phyloP scores from a whole-genome alignment of 257 asterid genomes.

The Galeopsis tetrahit region DNA sequence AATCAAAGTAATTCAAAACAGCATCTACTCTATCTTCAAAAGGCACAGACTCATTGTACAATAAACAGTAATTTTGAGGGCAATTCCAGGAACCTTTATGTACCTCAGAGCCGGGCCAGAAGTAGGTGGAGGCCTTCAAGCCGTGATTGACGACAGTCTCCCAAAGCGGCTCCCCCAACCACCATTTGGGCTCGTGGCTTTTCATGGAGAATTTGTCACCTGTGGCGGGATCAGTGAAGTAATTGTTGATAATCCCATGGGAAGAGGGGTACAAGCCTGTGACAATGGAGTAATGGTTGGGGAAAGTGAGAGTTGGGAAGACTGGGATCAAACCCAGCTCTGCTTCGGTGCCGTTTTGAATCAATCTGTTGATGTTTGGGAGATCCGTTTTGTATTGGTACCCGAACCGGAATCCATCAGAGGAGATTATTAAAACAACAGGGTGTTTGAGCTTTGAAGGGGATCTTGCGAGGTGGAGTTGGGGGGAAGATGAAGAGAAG shows the following conservation, averaged over 20 bases:
- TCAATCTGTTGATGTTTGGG: constrained; percentile 56
- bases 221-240: constrained; percentile 56
- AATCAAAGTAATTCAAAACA: constrained; percentile 65
- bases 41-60: constrained; percentile 64
- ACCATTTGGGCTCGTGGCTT: constrained; percentile 73
- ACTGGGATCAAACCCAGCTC: constrained; percentile 69
- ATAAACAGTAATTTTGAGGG: constrained; percentile 48
- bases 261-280: constrained; percentile 77
- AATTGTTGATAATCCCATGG: constrained; percentile 71
- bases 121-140: constrained; percentile 65
- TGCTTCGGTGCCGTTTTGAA: constrained; percentile 68
- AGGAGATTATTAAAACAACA: constrained; percentile 63
- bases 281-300: constrained; percentile 76
- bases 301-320: constrained; percentile 74
- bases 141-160: constrained; percentile 68
- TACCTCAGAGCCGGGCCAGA: constrained; percentile 89
- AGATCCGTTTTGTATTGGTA: constrained; percentile 66
- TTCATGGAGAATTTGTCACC: constrained; percentile 60
- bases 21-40: constrained; percentile 72
- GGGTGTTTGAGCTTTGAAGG: constrained; percentile 59
- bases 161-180: constrained; percentile 89
- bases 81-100: constrained; percentile 65
- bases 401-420: constrained; percentile 78
- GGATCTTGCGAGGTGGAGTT: constrained; percentile 36
- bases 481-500: constrained; percentile 31